These are phyloP conservation scores for Rhodotorula babjevae DNA, from an alignment of 768 basidiomycete species.

Conservation along the genomic window DNA sequence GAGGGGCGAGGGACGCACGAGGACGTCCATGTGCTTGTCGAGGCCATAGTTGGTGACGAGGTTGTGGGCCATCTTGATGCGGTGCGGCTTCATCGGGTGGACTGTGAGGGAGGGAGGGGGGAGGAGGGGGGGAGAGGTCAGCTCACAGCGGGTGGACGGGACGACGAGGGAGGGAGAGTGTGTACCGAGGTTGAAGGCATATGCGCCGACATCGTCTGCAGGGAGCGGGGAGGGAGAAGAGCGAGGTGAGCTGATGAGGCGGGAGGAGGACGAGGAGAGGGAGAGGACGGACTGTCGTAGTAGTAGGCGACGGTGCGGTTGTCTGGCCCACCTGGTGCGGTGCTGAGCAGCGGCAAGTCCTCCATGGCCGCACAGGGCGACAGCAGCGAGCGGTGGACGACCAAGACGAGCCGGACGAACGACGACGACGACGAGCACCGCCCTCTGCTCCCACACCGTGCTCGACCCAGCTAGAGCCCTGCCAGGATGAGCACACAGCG, in stretches of 20 bases:
- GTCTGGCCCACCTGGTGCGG: slow-evolving; percentile 5
- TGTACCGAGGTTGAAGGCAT: slow-evolving; percentile 38
- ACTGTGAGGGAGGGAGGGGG: slow-evolving; percentile 49
- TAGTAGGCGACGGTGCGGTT: slow-evolving; percentile 36
- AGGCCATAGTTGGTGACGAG: slow-evolving; percentile 84
- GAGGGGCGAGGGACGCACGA: slow-evolving; percentile 56
- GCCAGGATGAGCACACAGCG: not conserved
- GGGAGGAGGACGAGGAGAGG: not conserved
- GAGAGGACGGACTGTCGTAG: slow-evolving; percentile 19
- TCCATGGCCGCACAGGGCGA: not conserved
- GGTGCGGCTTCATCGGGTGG: slow-evolving; percentile 93
- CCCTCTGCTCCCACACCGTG: no score
- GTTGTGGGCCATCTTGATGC: slow-evolving; percentile 90
- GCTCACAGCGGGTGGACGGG: no score
- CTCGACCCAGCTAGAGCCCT: not conserved
- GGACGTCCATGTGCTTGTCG: slow-evolving; percentile 86
- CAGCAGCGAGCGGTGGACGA: not conserved
- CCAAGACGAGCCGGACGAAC: not conserved
- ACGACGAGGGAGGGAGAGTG: not conserved
- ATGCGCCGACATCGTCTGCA: slow-evolving; percentile 35
- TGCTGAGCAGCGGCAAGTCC: not conserved
- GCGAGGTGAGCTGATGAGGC: not conserved
- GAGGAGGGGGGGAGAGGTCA: no score
- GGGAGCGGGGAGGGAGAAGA: not conserved
- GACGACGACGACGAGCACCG: no score